Base-by-base conservation (phyloP, 140 eudicot genomes). In the Oenanthe javanica region DNA sequence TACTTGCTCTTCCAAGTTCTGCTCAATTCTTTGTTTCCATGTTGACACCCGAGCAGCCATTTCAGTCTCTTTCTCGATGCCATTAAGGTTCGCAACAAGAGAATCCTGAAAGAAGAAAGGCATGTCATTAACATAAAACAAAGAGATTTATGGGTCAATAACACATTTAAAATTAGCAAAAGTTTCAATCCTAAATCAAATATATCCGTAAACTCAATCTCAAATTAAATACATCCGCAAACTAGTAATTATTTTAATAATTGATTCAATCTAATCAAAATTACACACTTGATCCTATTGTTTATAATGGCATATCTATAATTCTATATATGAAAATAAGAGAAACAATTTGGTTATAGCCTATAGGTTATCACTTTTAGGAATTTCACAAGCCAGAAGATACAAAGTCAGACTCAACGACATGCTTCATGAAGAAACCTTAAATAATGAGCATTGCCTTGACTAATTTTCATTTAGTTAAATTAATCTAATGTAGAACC, bases 21-120 rank as follows among this genome's bases (percentile, higher is more conserved):
- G 87, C 82, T 95, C 99, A 46, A 92, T 95, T 85, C 97, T 89
- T 61, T 90, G 97, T 83, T 95, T 95, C 99, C 99, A 95, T n/a
- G 88, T 84, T 75, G 97, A 90, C 52, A 95, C 99, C 77, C 97
- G 92, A 81, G 97, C 86, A 66, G 97, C 99, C 85, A 95, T 63
- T 83, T 93, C 97, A 38, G 84, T 86, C 88, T 90, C 97, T 82
- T 90, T 89, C 85, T 92, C 97, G 7, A 86, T 92, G 81, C 92
- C 99, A 10, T 90, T 85, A 40, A 91, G 85, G 71, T 85, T 91
- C 48, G 91, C 89, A 78, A 89, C 93, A 78, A 95, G 88, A 75
- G 97, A 83, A 89, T 95, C 99, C 99, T 95, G 82, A 72, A 84
- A 67, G 75, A 52, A 49, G 57, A 42, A 82, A 51, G 57, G 45